Conservation (phyloP, 176 grass and related monocot species). For the Eremochloa ophiuroides region DNA sequence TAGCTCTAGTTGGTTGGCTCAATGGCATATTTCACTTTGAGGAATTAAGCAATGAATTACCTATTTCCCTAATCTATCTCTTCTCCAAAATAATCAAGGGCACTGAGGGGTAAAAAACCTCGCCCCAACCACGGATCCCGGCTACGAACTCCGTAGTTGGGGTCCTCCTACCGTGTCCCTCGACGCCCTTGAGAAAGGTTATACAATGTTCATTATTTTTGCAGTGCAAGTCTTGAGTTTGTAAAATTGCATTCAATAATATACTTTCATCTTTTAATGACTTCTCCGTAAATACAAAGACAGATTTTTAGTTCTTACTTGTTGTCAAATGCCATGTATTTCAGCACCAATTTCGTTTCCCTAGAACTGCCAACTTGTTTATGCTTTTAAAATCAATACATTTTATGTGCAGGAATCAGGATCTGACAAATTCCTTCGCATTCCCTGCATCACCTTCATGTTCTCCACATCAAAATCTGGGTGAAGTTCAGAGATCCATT, state of each 20-base stretch:
- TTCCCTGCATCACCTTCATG: background rate
- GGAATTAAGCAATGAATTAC: too few species aligned
- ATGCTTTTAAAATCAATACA: background rate
- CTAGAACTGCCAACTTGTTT: background rate
- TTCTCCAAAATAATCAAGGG: too few species aligned
- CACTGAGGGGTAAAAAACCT: too few species aligned
- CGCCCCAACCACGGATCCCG: too few species aligned
- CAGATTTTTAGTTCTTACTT: background rate
- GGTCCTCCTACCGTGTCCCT: too few species aligned
- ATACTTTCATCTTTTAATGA: background rate
- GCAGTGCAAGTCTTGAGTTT: background rate
- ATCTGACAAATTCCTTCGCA: background rate
- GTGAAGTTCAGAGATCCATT: background rate
- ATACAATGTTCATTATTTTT: background rate
- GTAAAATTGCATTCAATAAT: background rate
- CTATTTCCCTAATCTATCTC: too few species aligned
- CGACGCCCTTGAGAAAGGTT: too few species aligned
- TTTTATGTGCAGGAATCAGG: conserved; percentile 24
- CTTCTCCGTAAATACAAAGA: background rate
- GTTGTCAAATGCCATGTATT: background rate
- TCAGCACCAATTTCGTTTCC: background rate
- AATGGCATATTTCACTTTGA: too few species aligned
- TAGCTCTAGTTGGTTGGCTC: too few species aligned
- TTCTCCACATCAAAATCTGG: background rate
- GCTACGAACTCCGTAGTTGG: too few species aligned